Percentiles rank a stretch among this genome's conserved stretches.
Evolutionary conservation across 306 rosid species (phyloP).

Genomic region (Gastrolobium villosum): DNA sequence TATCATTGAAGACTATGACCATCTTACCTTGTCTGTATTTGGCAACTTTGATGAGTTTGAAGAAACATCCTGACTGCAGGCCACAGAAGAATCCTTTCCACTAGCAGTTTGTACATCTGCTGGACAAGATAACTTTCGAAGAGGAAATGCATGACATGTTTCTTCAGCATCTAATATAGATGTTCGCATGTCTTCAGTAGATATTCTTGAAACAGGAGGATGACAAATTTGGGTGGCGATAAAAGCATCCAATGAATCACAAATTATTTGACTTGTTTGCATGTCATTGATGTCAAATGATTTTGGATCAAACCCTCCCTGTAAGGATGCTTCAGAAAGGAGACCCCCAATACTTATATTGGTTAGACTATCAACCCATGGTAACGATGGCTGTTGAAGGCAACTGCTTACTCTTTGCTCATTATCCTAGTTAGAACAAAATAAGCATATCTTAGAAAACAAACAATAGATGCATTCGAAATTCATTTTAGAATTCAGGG

Average conservation of each 20-base stretch:
- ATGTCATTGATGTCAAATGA: slow-evolving; percentile 47
- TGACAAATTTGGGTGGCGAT: slow-evolving; percentile 50
- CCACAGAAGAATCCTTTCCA: slow-evolving; percentile 49
- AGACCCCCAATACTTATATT: slow-evolving; percentile 74
- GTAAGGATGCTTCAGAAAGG: slow-evolving; percentile 75
- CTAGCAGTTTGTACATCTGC: slow-evolving; percentile 53
- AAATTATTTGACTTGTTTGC: slow-evolving; percentile 57
- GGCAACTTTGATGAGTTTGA: slow-evolving; percentile 59
- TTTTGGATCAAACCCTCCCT: slow-evolving; percentile 56
- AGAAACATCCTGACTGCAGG: slow-evolving; percentile 54
- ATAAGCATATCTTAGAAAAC: slow-evolving; percentile 50
- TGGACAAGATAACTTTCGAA: slow-evolving; percentile 57
- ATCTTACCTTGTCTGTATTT: slow-evolving; percentile 66
- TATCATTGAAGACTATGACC: slow-evolving; percentile 4
- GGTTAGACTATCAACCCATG: slow-evolving; percentile 55
- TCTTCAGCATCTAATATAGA: slow-evolving; percentile 93
- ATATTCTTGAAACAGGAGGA: slow-evolving; percentile 55
- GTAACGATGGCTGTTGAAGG: slow-evolving; percentile 50
- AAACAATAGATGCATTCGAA: slow-evolving; percentile 24
- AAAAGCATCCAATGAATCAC: slow-evolving; percentile 76
- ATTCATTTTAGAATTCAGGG: slow-evolving; percentile 26
- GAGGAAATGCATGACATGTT: slow-evolving; percentile 85
- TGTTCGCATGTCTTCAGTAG: slow-evolving; percentile 58
- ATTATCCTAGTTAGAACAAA: slow-evolving; percentile 49
- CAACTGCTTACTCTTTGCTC: slow-evolving; percentile 47